phyloP scores from a whole-genome alignment of 2,329 filamentous ascomycete species.

The Huntiella moniliformis region DNA sequence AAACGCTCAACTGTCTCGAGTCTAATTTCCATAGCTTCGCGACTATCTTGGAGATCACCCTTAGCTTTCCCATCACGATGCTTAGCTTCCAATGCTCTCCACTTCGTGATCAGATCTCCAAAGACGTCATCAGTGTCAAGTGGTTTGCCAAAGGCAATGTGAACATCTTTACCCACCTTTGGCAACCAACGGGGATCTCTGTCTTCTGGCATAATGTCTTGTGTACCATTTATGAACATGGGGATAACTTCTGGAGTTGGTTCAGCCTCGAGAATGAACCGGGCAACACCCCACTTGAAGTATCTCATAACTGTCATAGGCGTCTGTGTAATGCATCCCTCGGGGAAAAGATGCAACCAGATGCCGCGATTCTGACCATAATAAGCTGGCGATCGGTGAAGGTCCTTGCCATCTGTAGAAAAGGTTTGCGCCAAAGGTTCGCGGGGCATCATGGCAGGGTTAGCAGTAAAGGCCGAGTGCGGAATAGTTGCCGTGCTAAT shows the following conservation, averaged over 20 bases:
- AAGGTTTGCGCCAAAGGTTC: conserved; percentile 30
- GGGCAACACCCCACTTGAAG: conserved; percentile 93
- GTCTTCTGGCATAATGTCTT: conserved; percentile 73
- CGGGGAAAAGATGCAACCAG: conserved; percentile 93
- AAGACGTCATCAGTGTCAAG: conserved; percentile 58
- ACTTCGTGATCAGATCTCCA: conserved; percentile 55
- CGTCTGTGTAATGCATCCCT: conserved; percentile 85
- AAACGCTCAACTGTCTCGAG: conserved; percentile 65
- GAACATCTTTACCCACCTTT: conserved; percentile 49
- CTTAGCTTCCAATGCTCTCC: conserved; percentile 33
- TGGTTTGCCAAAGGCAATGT: conserved; percentile 60
- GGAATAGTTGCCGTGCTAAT: conserved; percentile 33
- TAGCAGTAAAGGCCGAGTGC: conserved; percentile 8
- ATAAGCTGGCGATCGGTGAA: conserved; percentile 51
- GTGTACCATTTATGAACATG: conserved; percentile 84
- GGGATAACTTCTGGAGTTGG: conserved; percentile 77
- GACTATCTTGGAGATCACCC: conserved; percentile 46
- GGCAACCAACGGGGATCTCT: conserved; percentile 73
- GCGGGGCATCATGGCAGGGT: conserved; percentile 25
- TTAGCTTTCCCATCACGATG: conserved; percentile 17
- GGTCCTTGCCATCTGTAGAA: conserved; percentile 47
- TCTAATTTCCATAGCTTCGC: conserved; percentile 53
- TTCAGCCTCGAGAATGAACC: conserved; percentile 76
- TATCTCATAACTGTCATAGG: conserved; percentile 66
- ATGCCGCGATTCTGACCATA: conserved; percentile 50